These are phyloP conservation scores for Phaeophleospora eucalypticola DNA, from an alignment of 2,329 filamentous ascomycete species.

Conservation along the genomic window DNA sequence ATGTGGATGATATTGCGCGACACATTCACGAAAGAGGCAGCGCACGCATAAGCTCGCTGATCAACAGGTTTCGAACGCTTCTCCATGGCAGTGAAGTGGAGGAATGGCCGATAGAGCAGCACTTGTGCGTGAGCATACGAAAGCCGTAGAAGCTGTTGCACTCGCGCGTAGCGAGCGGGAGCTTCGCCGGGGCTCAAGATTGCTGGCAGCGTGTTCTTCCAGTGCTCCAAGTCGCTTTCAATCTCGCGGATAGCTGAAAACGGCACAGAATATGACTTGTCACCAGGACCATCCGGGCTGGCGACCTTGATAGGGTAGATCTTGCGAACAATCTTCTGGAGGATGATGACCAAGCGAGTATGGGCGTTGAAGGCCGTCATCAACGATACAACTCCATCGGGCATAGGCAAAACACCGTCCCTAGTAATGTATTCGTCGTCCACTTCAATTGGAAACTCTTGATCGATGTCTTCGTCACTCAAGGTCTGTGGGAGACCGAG, in stretches of 20 bases:
- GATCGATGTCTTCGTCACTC: constrained; percentile 59
- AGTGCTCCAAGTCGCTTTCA: constrained; percentile 58
- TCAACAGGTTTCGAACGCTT: constrained; percentile 55
- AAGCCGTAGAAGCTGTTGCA: constrained; percentile 72
- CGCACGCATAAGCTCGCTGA: constrained; percentile 73
- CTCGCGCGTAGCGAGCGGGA: constrained; percentile 62
- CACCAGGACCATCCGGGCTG: constrained; percentile 36
- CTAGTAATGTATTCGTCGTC: constrained; percentile 58
- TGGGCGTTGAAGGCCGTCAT: constrained; percentile 60
- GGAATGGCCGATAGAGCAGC: constrained; percentile 75
- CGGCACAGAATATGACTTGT: constrained; percentile 58
- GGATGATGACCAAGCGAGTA: constrained; percentile 53
- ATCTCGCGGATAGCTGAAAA: constrained; percentile 62
- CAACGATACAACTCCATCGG: constrained; percentile 52
- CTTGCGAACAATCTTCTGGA: constrained; percentile 59
- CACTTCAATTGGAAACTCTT: constrained; percentile 84
- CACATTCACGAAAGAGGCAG: constrained; percentile 62
- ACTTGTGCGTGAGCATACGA: constrained; percentile 81
- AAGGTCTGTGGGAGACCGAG: constrained; percentile 47
- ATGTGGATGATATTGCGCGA: constrained; percentile 75
- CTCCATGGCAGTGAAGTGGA: constrained; percentile 72
- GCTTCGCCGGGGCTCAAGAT: constrained; percentile 75
- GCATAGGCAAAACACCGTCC: constrained; percentile 50
- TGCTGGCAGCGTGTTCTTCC: constrained; percentile 66
- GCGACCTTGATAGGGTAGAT: constrained; percentile 60